Evolutionary conservation across 352 stramenopile species (phyloP).

Genomic region (Globisporangium rhizosaccharum): DNA sequence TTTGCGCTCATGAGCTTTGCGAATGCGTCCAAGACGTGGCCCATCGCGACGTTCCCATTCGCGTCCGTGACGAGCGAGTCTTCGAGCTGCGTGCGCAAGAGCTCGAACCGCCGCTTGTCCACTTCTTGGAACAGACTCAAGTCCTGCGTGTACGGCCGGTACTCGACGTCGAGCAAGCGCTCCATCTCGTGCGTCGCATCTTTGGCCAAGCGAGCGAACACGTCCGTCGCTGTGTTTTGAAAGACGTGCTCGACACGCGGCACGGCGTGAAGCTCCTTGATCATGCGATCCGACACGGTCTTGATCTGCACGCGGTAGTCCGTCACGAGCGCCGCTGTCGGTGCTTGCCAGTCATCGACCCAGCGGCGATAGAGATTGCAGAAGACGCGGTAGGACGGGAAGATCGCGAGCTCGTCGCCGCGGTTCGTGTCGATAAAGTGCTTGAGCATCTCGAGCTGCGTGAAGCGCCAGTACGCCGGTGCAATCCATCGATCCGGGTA

Average conservation of each 20-base stretch:
- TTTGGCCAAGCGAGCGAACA: slow-evolving; percentile 3
- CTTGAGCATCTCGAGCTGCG: slow-evolving; percentile 9
- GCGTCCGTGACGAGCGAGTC: not conserved
- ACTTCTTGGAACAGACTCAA: slow-evolving; percentile 20
- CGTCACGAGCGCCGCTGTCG: slow-evolving; percentile 21
- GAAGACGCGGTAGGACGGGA: slow-evolving; percentile 34
- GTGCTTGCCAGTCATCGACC: slow-evolving; percentile 24
- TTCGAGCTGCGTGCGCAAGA: slow-evolving; percentile 17
- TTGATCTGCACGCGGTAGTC: slow-evolving; percentile 22
- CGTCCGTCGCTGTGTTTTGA: slow-evolving; percentile 5
- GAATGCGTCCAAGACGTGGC: slow-evolving; percentile 2
- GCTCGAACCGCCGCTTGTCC: slow-evolving; percentile 17
- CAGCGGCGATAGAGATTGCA: slow-evolving; percentile 25
- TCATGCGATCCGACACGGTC: slow-evolving; percentile 14
- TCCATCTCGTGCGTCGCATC: slow-evolving; percentile 13
- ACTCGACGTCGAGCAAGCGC: slow-evolving; percentile 21
- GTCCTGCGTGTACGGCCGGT: slow-evolving; percentile 36
- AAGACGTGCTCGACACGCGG: slow-evolving; percentile 19
- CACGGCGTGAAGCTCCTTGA: slow-evolving; percentile 11
- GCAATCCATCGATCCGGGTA: not conserved
- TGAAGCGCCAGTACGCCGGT: not conserved
- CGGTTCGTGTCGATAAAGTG: slow-evolving; percentile 27
- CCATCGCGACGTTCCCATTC: not conserved
- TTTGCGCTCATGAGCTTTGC: slow-evolving; percentile 6
- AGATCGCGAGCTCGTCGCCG: slow-evolving; percentile 31